Base-by-base conservation (phyloP, 495 filamentous ascomycete species). In the Penicillium tannophilum region DNA sequence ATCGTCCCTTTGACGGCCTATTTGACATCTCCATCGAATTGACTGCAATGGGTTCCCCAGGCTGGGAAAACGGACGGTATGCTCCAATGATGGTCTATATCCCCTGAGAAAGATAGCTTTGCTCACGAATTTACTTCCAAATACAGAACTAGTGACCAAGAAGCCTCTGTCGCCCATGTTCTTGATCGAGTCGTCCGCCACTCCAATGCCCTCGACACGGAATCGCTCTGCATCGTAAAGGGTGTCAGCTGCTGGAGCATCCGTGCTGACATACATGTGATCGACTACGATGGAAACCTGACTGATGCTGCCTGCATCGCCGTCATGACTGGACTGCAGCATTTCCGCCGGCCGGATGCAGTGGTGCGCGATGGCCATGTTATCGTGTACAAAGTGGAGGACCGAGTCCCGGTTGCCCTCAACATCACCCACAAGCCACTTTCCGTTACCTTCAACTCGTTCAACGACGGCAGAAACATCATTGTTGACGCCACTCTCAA, bases 181-280 rank as follows among this genome's bases (percentile, higher is more conserved):
- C 88, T 98, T 36, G 94, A 98, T 73, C 92, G 95, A 64, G 87
- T 95, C 16, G 85, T 98, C 59, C 93, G 95, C 28, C 90, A 93
- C 47, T 96, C 92, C 7, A 86, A 85, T 59, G 94, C 94, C 10
- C 82, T 98, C 24, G 92, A 97, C 68, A 96, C 92, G 28, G 94
- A 98, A 76, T 95, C 92, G 2, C 84, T 98, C 30, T 98, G 94
- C 70, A 90, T 98, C 14, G 74, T 98, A 23, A 92, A 94, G 24
- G 92, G 91, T 14, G 79, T 88, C 54, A 95, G 93, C 72, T 92
- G 89, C 75, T 98, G 94, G 90, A 85, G 83, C 48, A 81, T 98
- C 52, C 89, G 91, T 24, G 92, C 91, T 6, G 91, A 96, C 65
- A 82, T 97, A 3, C 94, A 98, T 73, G 84, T 98, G 39, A 80